A percentile compares a stretch with the other conserved stretches of the same genome.
Conservation (phyloP, 768 basidiomycete genomes). For the Crucibulum laeve region DNA sequence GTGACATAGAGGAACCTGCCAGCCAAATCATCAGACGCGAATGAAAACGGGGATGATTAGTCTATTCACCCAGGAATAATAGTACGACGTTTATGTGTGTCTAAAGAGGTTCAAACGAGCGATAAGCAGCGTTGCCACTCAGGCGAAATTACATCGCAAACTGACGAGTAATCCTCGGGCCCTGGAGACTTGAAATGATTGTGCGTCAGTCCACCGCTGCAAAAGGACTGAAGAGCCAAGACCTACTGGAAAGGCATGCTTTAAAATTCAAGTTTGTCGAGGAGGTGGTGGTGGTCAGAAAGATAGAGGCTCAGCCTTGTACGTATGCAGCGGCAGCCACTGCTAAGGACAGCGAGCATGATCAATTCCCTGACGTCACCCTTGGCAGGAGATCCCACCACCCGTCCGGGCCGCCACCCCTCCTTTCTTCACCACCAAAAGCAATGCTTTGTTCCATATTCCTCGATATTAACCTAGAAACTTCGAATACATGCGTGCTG, state of each 20-base stretch:
- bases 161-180: conserved; percentile 19
- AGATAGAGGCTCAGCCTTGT: no score
- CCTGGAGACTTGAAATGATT: conserved; percentile 16
- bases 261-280: background rate
- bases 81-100: conserved; percentile 22
- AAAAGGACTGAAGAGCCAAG: background rate
- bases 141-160: no score
- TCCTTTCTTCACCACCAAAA: no score
- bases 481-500: no score
- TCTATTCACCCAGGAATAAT: conserved; percentile 25
- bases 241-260: conserved; percentile 14
- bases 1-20: conserved; percentile 30
- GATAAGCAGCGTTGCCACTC: background rate
- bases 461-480: no score
- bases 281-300: no score
- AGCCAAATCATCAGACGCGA: background rate
- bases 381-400: no score
- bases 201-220: background rate
- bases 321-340: no score
- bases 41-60: background rate
- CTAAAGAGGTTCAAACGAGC: conserved; percentile 9
- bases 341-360: no score
- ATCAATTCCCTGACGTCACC: no score
- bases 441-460: no score
- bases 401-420: no score